Base-by-base conservation (phyloP, 495 filamentous ascomycete genomes). In the Talaromyces proteolyticus region DNA sequence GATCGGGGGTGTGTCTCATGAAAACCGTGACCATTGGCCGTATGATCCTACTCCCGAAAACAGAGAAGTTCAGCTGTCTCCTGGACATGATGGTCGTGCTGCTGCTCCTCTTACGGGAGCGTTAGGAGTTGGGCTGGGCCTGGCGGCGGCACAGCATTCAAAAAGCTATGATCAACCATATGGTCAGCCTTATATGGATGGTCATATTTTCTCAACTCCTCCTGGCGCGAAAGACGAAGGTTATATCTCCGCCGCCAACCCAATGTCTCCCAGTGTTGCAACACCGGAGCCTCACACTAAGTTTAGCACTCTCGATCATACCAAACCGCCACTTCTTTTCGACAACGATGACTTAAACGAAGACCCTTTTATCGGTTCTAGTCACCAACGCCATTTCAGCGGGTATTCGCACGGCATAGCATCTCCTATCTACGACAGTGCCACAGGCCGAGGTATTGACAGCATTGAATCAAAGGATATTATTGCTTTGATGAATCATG, bases 401-500 rank as follows among this genome's bases (percentile, higher is more conserved):
- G 91, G 89, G 16, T 87, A 94, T 65, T 96, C 93, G 14, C 90
- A 96, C 57, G 76, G 76, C 3, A 66, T 77, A 24, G 81, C 78
- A 26, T 92, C 89, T 8, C 91, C 91, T 5, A 68, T 96, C 16
- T 97, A 96, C 59, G 93, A 97, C 62, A 84, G 88, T 53, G 79
- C 92, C 18, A 96, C 89, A 5, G 93, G 94, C 22, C 81, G 77
- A 44, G 92, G 91, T 25, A 87, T 95, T 52, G 91, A 97, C 53
- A 77, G 84, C 36, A 99, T 99, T 50, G 85, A 99, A 64, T 95
- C 89, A 5, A 92, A 95, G 68, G 94, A 99, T 62, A 94, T 99
- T 57, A 85, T 97, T 54, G 91, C 93, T 37, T 72, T 99, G 21
- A 97, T 99, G 93, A 91, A 99, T 61, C 93, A 95, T 64, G 84